A percentile compares a stretch with the other conserved stretches of the same genome.
phyloP scores from a whole-genome alignment of 306 rosid genomes.

The Pyrus betulifolia region DNA sequence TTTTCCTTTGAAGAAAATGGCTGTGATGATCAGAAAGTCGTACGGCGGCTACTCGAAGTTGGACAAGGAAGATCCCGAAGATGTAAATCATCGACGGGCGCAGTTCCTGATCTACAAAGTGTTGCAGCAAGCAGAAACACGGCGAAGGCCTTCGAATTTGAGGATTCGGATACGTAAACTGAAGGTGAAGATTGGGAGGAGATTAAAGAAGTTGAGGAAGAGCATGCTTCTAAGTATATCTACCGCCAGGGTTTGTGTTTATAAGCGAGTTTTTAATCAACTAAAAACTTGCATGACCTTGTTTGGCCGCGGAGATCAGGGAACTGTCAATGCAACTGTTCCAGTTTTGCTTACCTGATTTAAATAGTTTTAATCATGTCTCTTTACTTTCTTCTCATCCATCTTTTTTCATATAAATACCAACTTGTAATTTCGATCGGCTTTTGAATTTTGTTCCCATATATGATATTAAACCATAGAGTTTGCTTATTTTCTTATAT shows the following conservation, averaged over 20 bases:
- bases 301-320: constrained; percentile 33
- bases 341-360: constrained; percentile 38
- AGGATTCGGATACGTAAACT: constrained; percentile 61
- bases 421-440: background rate
- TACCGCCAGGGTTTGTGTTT: constrained; percentile 38
- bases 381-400: background rate
- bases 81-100: constrained; percentile 46
- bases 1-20: constrained; percentile 24
- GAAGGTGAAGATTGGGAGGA: constrained; percentile 69
- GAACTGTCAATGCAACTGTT: constrained; percentile 15
- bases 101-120: constrained; percentile 76
- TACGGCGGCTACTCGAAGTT: constrained; percentile 42
- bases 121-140: constrained; percentile 46
- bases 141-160: constrained; percentile 30
- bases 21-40: constrained; percentile 17
- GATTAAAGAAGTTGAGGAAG: constrained; percentile 60
- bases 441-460: background rate
- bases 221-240: constrained; percentile 31
- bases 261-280: constrained; percentile 37
- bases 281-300: constrained; percentile 44
- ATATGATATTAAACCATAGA: background rate
- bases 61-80: constrained; percentile 77
- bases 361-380: background rate
- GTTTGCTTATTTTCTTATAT: background rate
- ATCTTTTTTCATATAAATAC: background rate